Evolutionary conservation across 2,329 filamentous ascomycete genomes (phyloP), one percentile per base, ranked within the genome.

Genomic region (Ceratocystis smalleyi): DNA sequence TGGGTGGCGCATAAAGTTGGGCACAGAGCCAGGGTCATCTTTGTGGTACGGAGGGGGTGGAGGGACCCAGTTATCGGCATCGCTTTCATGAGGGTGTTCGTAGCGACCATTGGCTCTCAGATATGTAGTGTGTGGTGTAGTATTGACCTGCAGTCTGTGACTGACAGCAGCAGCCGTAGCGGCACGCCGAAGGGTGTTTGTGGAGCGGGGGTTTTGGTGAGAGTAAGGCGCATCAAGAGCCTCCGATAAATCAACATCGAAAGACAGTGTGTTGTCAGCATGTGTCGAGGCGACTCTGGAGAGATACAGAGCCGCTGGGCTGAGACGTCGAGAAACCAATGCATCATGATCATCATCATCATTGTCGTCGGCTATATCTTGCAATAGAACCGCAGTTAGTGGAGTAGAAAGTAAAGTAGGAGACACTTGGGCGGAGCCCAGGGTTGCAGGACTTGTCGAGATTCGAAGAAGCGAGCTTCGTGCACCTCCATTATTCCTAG

Each of bases 11-110:
- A 84, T 68, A 67, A 84, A 84, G 1, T 75, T 78, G 1, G 82
- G 81, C 64, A 82, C 68, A 68, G 83, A 81, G 8, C 77, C 77
- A 0, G 81, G 81, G 59, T 83, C 81, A 0, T 87, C 84, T 64
- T 83, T 81, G 49, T 84, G 83, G 69, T 95, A 95, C 0, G 88
- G 88, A 2, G 89, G 89, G 7, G 89, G 89, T 4, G 89, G 89
- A 4, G 89, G 88, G 3, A 91, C 87, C 89, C 89, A 95, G 69
- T 91, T 89, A 70, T 94, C 89, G 3, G 89, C 88, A 71, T 94
- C 89, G 68, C 88, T 92, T 73, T 94, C 89, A 72, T 94, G 88
- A 3, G 89, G 89, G 69, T 90, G 80, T 70, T 91, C 86, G 51
- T 82, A 78, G 51, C 85, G 79, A 5, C 85, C 84, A 73, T 89